Evolutionary conservation across 176 grass and related monocot species (phyloP), one percentile per base, ranked within the genome.

Genomic region (Zoysia japonica): DNA sequence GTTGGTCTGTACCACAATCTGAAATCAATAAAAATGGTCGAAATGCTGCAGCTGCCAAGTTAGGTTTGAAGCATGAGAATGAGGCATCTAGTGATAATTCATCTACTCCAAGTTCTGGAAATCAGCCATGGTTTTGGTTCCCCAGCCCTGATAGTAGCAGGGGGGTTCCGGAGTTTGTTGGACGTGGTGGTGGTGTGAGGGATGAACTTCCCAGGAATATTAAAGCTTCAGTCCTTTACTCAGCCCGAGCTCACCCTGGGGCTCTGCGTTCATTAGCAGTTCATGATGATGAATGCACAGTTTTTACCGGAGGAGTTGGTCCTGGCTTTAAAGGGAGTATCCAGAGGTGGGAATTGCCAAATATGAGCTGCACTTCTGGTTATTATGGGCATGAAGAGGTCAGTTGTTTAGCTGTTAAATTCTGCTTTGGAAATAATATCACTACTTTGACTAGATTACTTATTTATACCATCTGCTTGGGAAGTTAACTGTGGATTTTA

Each of bases 381-480:
- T 97, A 97, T 87, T 93, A 97, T 75, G 91, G 91, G 19, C 91
- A 97, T 83, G 95, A 97, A 83, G 95, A 97, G 91, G 95, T 94
- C 71, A 88, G 77, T 82, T 86, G 14, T 75, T 19, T 64, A 60
- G 62, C 70, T 79, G 2, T 50, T 11, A 50, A 50, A 50, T 50
- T 50, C 48, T 50, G 10, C 48, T 50, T 28, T 28, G 28, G 28
- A 28, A 28, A 28, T 28, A 28, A 28, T 28, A 28, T 28, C 28
- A 28, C 28, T 28, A 28, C 28, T 28, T 28, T 28, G 28, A 28
- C 28, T 28, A 28, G 28, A 28, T 28, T 28, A 28, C 28, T 28
- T 28, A 28, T 28, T 28, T 28, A 28, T 28, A 28, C 28, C n/a
- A 36, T 66, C 60, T 62, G 12, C 13, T 66, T 42, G 14, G 14